Percentiles rank a stretch among this genome's conserved stretches.
Evolutionary conservation across 345 rosid species (phyloP).

Genomic region (Pseudoturritis turrita): DNA sequence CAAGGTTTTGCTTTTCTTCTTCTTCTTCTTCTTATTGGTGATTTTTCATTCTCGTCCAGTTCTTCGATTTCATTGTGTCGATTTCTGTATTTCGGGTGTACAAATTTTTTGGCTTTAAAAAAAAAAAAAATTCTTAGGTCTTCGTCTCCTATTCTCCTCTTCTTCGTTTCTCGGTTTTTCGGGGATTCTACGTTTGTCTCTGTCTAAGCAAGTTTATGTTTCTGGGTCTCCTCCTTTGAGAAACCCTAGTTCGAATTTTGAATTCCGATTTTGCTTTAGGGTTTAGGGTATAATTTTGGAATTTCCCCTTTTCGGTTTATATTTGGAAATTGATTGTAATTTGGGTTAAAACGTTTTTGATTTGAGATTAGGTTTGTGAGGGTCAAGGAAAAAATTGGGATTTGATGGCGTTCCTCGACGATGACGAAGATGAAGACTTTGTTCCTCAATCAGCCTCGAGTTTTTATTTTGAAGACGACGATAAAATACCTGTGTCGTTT

Average conservation of each 20-base stretch:
- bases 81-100: not conserved
- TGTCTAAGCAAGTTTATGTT: not conserved
- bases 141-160: not conserved
- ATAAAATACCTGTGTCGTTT: constrained; percentile 50
- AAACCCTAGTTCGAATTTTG: constrained; percentile 20
- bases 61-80: not conserved
- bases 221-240: not conserved
- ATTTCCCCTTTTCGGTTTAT: not conserved
- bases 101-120: not conserved
- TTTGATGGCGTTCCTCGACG: constrained; percentile 24
- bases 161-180: not conserved
- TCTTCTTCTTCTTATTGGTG: not conserved
- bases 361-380: not conserved
- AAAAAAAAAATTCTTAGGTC: not conserved
- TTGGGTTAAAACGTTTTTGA: too few relatives aligned
- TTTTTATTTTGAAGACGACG: constrained; percentile 58
- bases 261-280: constrained; percentile 16
- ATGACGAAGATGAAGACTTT: constrained; percentile 65
- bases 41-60: not conserved
- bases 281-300: constrained; percentile 1
- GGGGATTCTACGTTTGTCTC: not conserved
- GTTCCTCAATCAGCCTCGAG: constrained; percentile 46
- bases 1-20: not conserved
- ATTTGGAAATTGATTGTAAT: not conserved
- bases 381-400: not conserved